Percentiles rank a stretch among this genome's conserved stretches.
These are phyloP conservation scores for Middelhovenomyces tepae DNA, from an alignment of 805 yeast genomes.

Conservation along the genomic window DNA sequence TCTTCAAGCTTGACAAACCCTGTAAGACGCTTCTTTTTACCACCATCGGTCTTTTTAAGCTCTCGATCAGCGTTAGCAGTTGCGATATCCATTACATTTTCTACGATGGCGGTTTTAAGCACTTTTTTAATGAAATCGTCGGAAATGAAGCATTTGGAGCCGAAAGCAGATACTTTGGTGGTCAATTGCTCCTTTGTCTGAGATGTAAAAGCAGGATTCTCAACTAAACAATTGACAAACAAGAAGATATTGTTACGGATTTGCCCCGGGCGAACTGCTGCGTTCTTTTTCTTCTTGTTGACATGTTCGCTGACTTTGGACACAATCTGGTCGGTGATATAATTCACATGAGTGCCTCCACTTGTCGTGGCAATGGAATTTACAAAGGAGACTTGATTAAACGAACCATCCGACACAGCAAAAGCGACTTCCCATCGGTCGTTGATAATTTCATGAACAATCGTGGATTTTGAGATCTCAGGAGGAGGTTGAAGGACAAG, in stretches of 20 bases:
- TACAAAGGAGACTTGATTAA: slow-evolving; percentile 93
- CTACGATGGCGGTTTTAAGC: slow-evolving; percentile 61
- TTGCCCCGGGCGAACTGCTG: slow-evolving; percentile 79
- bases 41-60: slow-evolving; percentile 80
- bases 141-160: slow-evolving; percentile 70
- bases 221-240: slow-evolving; percentile 85
- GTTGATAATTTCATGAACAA: slow-evolving; percentile 71
- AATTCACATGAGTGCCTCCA: slow-evolving; percentile 93
- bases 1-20: slow-evolving; percentile 86
- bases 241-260: slow-evolving; percentile 83
- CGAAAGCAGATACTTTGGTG: slow-evolving; percentile 81
- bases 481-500: slow-evolving; percentile 25
- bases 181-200: slow-evolving; percentile 96
- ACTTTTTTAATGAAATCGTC: slow-evolving; percentile 68
- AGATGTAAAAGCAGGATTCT: slow-evolving; percentile 94
- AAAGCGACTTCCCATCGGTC: slow-evolving; percentile 96
- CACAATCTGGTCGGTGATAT: slow-evolving; percentile 75
- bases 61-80: slow-evolving; percentile 82
- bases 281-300: slow-evolving; percentile 55
- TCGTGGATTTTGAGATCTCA: slow-evolving; percentile 40
- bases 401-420: slow-evolving; percentile 81
- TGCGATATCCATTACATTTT: slow-evolving; percentile 72
- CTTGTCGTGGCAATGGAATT: slow-evolving; percentile 95
- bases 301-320: slow-evolving; percentile 64
- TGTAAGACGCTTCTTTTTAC: slow-evolving; percentile 71